These are phyloP conservation scores for Candida gorgasii DNA, from an alignment of 805 yeast species.

Conservation along the genomic window DNA sequence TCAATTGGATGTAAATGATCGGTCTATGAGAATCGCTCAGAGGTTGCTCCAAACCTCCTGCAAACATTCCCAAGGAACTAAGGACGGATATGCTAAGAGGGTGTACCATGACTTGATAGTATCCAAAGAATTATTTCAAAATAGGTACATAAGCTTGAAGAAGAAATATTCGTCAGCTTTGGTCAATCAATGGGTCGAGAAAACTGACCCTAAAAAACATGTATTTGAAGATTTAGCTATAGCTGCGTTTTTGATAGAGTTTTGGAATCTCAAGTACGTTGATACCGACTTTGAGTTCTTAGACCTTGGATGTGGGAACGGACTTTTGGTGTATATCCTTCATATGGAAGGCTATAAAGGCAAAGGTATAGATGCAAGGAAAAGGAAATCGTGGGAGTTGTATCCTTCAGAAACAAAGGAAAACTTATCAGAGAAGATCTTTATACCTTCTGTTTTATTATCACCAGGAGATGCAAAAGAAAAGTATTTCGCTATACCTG, in stretches of 20 bases:
- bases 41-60: constrained; percentile 75
- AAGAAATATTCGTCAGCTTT: constrained; percentile 75
- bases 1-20: constrained; percentile 45
- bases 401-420: constrained; percentile 67
- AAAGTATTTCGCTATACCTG: constrained; percentile 55
- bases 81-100: constrained; percentile 81
- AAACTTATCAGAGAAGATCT: constrained; percentile 68
- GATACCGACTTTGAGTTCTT: constrained; percentile 63
- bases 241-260: constrained; percentile 88
- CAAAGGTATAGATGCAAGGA: constrained; percentile 84
- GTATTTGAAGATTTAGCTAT: constrained; percentile 95
- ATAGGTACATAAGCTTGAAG: constrained; percentile 75
- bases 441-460: constrained; percentile 74
- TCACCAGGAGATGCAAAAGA: constrained; percentile 74
- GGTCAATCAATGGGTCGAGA: constrained; percentile 87
- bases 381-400: constrained; percentile 81
- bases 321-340: constrained; percentile 75
- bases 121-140: constrained; percentile 78
- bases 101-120: constrained; percentile 89
- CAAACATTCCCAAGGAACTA: constrained; percentile 82
- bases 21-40: constrained; percentile 80
- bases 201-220: constrained; percentile 92
- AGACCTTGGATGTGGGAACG: constrained; percentile 96
- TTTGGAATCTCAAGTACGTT: constrained; percentile 60
- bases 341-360: constrained; percentile 80